Conservation (phyloP, 305 asterid genomes). For the Coffea humblotiana region DNA sequence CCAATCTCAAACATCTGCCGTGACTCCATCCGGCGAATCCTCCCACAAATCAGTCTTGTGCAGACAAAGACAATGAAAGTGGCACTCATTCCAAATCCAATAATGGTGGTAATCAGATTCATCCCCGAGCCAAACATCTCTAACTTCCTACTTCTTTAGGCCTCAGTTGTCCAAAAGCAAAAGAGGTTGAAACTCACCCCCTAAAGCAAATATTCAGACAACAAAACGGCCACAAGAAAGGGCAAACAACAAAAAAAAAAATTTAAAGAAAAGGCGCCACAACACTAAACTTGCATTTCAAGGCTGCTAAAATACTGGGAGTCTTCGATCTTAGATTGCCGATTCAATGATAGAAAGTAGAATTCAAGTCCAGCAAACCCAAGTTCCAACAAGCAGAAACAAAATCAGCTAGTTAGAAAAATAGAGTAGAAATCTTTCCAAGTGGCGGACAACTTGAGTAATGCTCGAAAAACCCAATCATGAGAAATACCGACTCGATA, state of each 20-base stretch:
- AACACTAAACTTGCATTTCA: conserved; percentile 18
- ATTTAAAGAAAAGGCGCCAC: no score
- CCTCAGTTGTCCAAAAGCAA: conserved; percentile 7
- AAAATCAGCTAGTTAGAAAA: neutral
- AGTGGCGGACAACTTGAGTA: conserved; percentile 8
- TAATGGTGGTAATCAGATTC: conserved; percentile 83
- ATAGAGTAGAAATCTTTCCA: conserved; percentile 12
- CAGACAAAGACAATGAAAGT: conserved; percentile 88
- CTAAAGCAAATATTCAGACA: conserved; percentile 8
- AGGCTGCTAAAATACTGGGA: conserved; percentile 5
- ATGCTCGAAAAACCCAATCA: neutral
- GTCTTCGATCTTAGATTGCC: conserved; percentile 11
- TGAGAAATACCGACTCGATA: conserved; percentile 15
- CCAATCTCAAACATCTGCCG: conserved; percentile 70
- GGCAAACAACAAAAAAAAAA: neutral
- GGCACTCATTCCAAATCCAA: conserved; percentile 96
- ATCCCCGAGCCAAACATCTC: conserved; percentile 58
- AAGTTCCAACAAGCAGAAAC: conserved; percentile 1
- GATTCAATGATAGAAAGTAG: neutral
- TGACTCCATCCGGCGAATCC: conserved; percentile 60
- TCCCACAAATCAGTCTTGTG: conserved; percentile 75
- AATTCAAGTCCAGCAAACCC: neutral
- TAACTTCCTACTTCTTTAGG: conserved; percentile 8
- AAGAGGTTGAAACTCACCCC: conserved; percentile 4
- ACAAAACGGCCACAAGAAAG: conserved; percentile 4